Base-by-base conservation (phyloP, 768 basidiomycete genomes). In the Rhizopogon vesiculosus region DNA sequence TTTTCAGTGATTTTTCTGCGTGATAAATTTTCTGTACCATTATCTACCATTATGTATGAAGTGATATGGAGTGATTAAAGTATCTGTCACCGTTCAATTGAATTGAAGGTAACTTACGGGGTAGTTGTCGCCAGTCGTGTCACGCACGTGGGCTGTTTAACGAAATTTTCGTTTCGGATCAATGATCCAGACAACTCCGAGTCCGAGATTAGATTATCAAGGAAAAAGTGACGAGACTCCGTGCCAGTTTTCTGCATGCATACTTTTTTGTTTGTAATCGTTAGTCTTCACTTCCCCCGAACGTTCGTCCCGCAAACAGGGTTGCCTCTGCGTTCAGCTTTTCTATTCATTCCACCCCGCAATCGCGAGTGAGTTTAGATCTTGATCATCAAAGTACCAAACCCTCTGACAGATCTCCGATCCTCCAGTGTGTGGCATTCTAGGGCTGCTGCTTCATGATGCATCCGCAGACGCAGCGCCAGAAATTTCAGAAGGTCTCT, bases 401-500 rank as follows among this genome's bases (percentile, higher is more conserved):
- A 62, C 51, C 39, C 35, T 45, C 44, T 45, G 29, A 56, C 41
- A 33, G 12, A 33, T 42, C 25, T 33, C 53, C 16, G 25, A 18
- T 53, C 25, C 33, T 16, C 16, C 42, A 84, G 80, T 98, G 95
- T 98, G 95, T 71, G 95, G 95, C 60, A 91, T 97, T 66, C 78
- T 96, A 58, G 95, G 93, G 60, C 76, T 97, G 38, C 80, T 97
- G 38, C 77, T 92, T 56, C 87, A 92, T 66, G 91, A 95, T 65
- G 76, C 89, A 56, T 74, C 76, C 60, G 59, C 82, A 69, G 81
- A 91, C 61, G 89, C 85, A 35, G 94, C 94, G 28, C 68, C 85
- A 15, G 95, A 98, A 72, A 94, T 98, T 66, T 87, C 83, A 62
- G 97, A 99, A 70, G 94, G 93, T 31, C 81, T 99, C n/a, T 90